Conservation (phyloP, 768 basidiomycete species). For the Serendipita indica region DNA sequence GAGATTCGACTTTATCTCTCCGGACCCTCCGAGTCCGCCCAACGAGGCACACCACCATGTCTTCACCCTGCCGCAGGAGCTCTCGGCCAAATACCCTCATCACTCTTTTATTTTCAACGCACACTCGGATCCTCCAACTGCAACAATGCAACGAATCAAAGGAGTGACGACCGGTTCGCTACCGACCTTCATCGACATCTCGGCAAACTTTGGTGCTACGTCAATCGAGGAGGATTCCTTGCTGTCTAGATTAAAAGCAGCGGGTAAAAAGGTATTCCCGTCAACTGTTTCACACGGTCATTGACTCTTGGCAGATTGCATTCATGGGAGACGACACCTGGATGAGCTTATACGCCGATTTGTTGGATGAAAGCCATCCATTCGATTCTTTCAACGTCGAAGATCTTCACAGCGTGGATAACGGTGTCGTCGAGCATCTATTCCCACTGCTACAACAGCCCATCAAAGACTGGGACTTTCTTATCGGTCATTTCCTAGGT, state of each 20-base stretch:
- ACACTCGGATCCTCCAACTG: conserved; percentile 87
- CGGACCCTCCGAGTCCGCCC: conserved; percentile 42
- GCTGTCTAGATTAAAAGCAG: conserved; percentile 49
- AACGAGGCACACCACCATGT: conserved; percentile 65
- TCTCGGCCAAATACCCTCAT: conserved; percentile 46
- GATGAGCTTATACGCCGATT: conserved; percentile 71
- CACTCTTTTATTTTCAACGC: conserved; percentile 80
- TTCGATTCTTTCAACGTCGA: conserved; percentile 98
- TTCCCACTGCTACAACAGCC: conserved; percentile 54
- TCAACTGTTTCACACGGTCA: conserved; percentile 11
- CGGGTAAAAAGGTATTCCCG: conserved; percentile 41
- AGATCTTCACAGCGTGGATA: conserved; percentile 89
- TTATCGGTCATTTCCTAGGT: conserved; percentile 87
- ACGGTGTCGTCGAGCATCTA: conserved; percentile 72
- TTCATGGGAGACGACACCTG: conserved; percentile 98
- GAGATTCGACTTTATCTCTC: conserved; percentile 83
- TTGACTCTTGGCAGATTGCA: conserved; percentile 39
- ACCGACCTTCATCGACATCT: conserved; percentile 91
- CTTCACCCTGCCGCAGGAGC: conserved; percentile 59
- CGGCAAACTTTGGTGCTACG: conserved; percentile 79
- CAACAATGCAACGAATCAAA: conserved; percentile 89
- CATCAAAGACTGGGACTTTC: conserved; percentile 56
- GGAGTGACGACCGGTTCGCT: conserved; percentile 88
- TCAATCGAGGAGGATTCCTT: conserved; percentile 81
- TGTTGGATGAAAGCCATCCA: conserved; percentile 64